phyloP scores from a whole-genome alignment of 148 eudicot genomes.

The Rhododendron henanense region DNA sequence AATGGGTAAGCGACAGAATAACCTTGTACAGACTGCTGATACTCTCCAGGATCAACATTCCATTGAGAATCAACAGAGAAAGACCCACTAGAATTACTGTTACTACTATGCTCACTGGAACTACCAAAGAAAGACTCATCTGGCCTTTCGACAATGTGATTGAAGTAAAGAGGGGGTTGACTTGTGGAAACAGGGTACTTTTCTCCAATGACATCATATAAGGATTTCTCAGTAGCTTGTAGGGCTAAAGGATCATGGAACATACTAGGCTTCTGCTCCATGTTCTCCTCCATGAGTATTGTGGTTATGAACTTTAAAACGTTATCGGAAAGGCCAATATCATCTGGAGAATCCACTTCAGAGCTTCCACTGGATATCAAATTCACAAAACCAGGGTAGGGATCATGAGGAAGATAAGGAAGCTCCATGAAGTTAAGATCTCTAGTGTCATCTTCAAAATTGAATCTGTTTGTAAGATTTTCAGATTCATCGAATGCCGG shows the following conservation, averaged over 20 bases:
- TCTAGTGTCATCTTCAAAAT: slow-evolving; percentile 6
- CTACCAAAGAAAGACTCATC: slow-evolving; percentile 32
- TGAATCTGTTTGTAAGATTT: neutral
- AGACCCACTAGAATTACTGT: slow-evolving; percentile 26
- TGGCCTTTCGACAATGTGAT: slow-evolving; percentile 38
- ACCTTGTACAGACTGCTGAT: slow-evolving; percentile 27
- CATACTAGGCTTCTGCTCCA: slow-evolving; percentile 47
- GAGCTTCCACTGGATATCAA: neutral
- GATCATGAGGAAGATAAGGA: slow-evolving; percentile 14
- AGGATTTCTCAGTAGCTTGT: slow-evolving; percentile 44
- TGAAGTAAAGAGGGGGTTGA: slow-evolving; percentile 28
- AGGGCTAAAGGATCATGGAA: slow-evolving; percentile 48
- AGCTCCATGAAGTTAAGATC: slow-evolving; percentile 21
- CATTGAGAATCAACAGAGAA: slow-evolving; percentile 29
- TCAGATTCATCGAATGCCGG: neutral
- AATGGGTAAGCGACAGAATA: slow-evolving; percentile 16
- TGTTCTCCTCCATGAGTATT: slow-evolving; percentile 46
- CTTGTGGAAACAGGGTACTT: slow-evolving; percentile 31
- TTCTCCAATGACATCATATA: slow-evolving; percentile 38
- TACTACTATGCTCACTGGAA: slow-evolving; percentile 35
- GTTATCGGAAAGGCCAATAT: slow-evolving; percentile 24
- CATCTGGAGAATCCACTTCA: slow-evolving; percentile 26
- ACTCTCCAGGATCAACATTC: slow-evolving; percentile 33
- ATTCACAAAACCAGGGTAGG: neutral
- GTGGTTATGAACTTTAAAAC: slow-evolving; percentile 35